phyloP scores from a whole-genome alignment of 2,329 filamentous ascomycete species.

The Nemania bipapillata region DNA sequence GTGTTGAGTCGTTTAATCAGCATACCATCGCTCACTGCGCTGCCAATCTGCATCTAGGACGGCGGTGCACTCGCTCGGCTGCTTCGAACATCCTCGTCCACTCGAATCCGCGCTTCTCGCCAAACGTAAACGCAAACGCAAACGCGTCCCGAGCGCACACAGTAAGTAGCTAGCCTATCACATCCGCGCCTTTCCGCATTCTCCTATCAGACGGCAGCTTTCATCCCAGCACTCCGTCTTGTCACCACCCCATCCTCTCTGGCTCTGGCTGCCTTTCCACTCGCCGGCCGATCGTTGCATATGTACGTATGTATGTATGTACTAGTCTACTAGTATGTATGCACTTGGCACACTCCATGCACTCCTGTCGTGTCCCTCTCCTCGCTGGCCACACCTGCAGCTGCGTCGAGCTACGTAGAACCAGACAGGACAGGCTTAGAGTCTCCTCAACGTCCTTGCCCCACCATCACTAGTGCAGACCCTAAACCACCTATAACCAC shows the following conservation, averaged over 20 bases:
- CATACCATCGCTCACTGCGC: slow-evolving; percentile 18
- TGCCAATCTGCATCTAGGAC: slow-evolving; percentile 13
- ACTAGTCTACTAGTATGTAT: too few species aligned
- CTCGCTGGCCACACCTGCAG: slow-evolving; percentile 50
- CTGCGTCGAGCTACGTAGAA: slow-evolving; percentile 40
- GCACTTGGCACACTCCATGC: slow-evolving; percentile 39
- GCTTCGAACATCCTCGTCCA: slow-evolving; percentile 44
- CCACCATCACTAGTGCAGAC: slow-evolving; percentile 35
- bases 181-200: slow-evolving; percentile 22
- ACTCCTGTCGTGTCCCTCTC: slow-evolving; percentile 52
- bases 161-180: slow-evolving; percentile 32
- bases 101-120: slow-evolving; percentile 45
- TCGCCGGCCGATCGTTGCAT: slow-evolving; percentile 53
- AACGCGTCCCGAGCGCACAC: slow-evolving; percentile 43
- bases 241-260: slow-evolving; percentile 1
- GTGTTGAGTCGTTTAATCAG: slow-evolving; percentile 20
- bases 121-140: slow-evolving; percentile 18
- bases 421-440: slow-evolving; percentile 33
- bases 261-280: slow-evolving; percentile 36
- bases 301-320: slow-evolving; percentile 53
- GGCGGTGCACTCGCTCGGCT: slow-evolving; percentile 34
- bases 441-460: slow-evolving; percentile 33
- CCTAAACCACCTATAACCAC: slow-evolving; percentile 23
- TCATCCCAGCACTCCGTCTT: slow-evolving; percentile 38
- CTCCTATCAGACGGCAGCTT: slow-evolving; percentile 43